Evolutionary conservation across 805 yeast genomes (phyloP).

Genomic region (Clavispora santaluciae): DNA sequence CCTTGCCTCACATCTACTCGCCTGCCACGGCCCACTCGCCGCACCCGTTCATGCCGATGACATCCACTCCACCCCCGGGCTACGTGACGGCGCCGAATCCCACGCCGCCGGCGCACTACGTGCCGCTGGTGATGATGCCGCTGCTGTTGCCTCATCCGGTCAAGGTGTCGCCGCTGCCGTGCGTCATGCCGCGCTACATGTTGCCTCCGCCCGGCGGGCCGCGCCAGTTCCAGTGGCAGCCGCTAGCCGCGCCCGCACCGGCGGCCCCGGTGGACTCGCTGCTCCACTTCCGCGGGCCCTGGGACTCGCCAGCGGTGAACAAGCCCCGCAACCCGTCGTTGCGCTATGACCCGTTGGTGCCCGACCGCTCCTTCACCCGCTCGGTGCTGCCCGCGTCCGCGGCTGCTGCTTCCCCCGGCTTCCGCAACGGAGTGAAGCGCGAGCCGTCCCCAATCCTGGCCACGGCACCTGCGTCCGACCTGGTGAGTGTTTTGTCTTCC

Average conservation of each 20-base stretch:
- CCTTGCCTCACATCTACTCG: not conserved
- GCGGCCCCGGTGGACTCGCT: conserved; percentile 21
- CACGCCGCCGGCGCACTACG: not conserved
- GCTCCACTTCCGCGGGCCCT: conserved; percentile 33
- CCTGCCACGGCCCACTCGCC: not conserved
- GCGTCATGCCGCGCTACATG: not conserved
- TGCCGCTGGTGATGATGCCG: not conserved
- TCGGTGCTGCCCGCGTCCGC: not conserved
- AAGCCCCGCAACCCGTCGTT: conserved; percentile 45
- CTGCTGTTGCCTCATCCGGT: not conserved
- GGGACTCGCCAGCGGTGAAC: conserved; percentile 18
- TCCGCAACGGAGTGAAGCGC: conserved; percentile 11
- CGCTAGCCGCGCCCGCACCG: conserved; percentile 5
- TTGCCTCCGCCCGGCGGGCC: not conserved
- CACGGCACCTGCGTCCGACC: no score
- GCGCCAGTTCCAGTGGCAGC: not conserved
- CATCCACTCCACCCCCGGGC: not conserved
- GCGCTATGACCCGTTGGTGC: conserved; percentile 45
- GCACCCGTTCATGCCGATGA: not conserved
- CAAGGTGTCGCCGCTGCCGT: not conserved
- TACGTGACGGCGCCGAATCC: not conserved
- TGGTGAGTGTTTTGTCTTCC: no score
- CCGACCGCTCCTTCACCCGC: not conserved
- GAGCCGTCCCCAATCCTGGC: conserved; percentile 1
- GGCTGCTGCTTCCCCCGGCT: not conserved